Evolutionary conservation across 2,329 filamentous ascomycete genomes (phyloP).

Genomic region (Penicillium thymicola): DNA sequence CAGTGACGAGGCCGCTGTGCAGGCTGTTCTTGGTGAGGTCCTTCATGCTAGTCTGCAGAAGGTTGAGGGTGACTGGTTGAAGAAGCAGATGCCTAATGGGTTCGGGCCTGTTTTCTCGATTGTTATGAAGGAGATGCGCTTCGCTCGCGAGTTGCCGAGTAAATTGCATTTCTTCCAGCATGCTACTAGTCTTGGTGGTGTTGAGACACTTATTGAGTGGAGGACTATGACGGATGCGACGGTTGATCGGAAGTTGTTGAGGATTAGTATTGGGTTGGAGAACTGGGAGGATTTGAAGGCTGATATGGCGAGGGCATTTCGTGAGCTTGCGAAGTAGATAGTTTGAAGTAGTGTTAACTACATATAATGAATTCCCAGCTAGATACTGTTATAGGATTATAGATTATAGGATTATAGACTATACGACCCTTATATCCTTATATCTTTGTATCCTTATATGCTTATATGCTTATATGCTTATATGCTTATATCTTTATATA

Average conservation of each 20-base stretch:
- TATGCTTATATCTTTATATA: no score
- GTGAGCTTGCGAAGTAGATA: slow-evolving; percentile 45
- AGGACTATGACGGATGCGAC: slow-evolving; percentile 76
- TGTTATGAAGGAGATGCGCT: slow-evolving; percentile 56
- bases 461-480: no score
- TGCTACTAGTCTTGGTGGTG: slow-evolving; percentile 87
- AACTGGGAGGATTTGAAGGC: slow-evolving; percentile 76
- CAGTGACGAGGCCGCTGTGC: slow-evolving; percentile 47
- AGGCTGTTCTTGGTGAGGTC: slow-evolving; percentile 58
- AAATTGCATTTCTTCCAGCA: slow-evolving; percentile 84
- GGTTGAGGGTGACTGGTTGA: slow-evolving; percentile 67
- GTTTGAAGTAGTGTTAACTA: not conserved
- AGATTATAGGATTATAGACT: no score
- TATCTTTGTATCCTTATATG: no score
- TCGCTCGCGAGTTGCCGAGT: slow-evolving; percentile 70
- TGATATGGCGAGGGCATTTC: slow-evolving; percentile 68
- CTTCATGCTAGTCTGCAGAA: slow-evolving; percentile 78
- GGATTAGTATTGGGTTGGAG: slow-evolving; percentile 86
- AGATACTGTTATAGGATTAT: not conserved
- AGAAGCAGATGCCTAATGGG: slow-evolving; percentile 84
- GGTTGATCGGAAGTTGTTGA: slow-evolving; percentile 69
- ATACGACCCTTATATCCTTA: no score
- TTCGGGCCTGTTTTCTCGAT: slow-evolving; percentile 87
- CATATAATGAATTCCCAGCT: not conserved
- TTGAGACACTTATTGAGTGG: slow-evolving; percentile 97